Base-by-base conservation (phyloP, 2,329 filamentous ascomycete species). In the Epichloe sp. region DNA sequence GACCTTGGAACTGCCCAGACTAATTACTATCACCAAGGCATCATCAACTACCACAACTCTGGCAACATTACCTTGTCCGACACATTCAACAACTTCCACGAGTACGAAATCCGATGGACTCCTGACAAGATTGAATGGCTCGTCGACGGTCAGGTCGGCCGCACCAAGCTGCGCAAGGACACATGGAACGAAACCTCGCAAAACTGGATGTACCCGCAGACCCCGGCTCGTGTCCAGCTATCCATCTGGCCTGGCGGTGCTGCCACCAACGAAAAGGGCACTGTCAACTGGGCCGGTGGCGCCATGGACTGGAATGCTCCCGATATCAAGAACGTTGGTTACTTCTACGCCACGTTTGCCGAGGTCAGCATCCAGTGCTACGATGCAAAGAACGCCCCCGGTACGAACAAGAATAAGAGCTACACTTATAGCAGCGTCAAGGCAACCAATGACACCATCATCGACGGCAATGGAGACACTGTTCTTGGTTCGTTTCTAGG, bases 1-100 rank as follows among this genome's bases (percentile, higher is more conserved):
- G 87, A 96, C 62, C 74, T 95, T 55, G 63, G 74, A 45, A 79
- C 77, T 55, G 87, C 85, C 17, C 90, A 98, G 73, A 93, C 89
- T 65, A 98, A 98, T 73, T 98, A 83, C 75, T 98, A 96, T 71
- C 96, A 85, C 72, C 90, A 96, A 71, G 93, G 93, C 63, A 84
- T 96, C 56, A 84, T 88, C 40, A 77, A 91, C 67, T 97, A 95
- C 64, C 72, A 78, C 57, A 87, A 96, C 64, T 83, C 80, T 10
- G 74, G 68, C 50, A 91, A 95, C 65, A 79, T 89, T 46, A 77
- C 78, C 2, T 60, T 79, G 31, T 75, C 76, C 34, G 77, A 94
- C 68, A 90, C 88, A 3, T 90, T 85, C 65, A 66, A 76, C 51
- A 81, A 89, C 59, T 88, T 77, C 66, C 93, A 98, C 74, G 85